Evolutionary conservation across 495 filamentous ascomycete species (phyloP).

Genomic region (Geoglossum glabrum): DNA sequence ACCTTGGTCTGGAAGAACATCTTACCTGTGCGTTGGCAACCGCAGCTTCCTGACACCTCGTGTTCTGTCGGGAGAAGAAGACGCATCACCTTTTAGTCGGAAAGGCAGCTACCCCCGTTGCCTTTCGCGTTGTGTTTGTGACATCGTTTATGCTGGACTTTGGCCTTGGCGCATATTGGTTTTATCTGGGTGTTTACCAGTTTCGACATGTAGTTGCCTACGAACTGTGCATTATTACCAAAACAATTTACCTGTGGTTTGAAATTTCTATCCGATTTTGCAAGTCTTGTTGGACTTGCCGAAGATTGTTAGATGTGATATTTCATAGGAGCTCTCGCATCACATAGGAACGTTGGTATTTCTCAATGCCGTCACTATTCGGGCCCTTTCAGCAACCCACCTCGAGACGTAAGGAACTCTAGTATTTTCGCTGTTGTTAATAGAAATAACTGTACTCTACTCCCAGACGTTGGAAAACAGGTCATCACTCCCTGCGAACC

Average conservation of each 20-base stretch:
- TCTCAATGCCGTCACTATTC: background rate
- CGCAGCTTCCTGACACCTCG: background rate
- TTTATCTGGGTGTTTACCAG: conserved; percentile 5
- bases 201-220: background rate
- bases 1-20: background rate
- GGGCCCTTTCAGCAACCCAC: background rate
- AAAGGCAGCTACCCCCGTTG: background rate
- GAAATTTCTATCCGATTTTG: background rate
- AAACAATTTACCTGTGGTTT: background rate
- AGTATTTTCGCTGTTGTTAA: background rate
- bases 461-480: conserved; percentile 91
- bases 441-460: conserved; percentile 17
- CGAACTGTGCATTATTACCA: background rate
- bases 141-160: background rate
- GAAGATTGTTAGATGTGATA: background rate
- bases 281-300: background rate
- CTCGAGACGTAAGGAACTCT: background rate
- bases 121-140: background rate
- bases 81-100: background rate
- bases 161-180: conserved; percentile 10
- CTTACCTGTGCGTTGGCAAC: background rate
- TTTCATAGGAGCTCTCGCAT: background rate
- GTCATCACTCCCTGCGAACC: conserved; percentile 33
- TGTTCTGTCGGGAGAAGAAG: background rate
- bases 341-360: background rate